Base-by-base conservation (phyloP, 1,284 basidiomycete species). In the Leucoagaricus sp. region DNA sequence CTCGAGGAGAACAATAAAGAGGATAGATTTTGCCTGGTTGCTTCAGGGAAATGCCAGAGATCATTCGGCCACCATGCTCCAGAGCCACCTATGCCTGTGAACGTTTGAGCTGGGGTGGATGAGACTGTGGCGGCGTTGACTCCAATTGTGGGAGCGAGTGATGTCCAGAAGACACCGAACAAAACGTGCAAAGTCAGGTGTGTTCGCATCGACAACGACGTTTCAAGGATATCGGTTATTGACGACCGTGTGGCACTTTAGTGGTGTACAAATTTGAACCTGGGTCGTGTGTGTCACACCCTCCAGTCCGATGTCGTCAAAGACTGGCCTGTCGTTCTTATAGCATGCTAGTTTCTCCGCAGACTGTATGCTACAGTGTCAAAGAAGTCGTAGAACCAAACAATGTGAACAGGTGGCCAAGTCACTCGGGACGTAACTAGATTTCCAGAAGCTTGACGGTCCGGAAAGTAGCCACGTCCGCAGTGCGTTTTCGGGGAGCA, bases 31-130 rank as follows among this genome's bases (percentile, higher is more conserved):
- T 75, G 71, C 29, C 72, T 68, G 26, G 68, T 67, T 10, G 67
- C 63, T 41, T 74, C 71, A 1, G 77, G 76, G 60, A 76, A 79
- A 33, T 71, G 59, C 62, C 67, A 75, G 8, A 78, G 62, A 58
- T 78, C 76, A 51, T 72, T 70, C 8, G 75, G 75, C 77, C 77
- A 78, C 77, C 77, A 79, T 6, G 75, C 76, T 6, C 76, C 77
- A 13, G 74, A 76, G 4, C 75, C 77, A 0, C 69, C 69, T 49
- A 72, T 65, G 2, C 69, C 68, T 21, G 61, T 62, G 54, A 72
- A 67, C 1, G 70, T 71, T 56, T 70, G 68, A 0, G 69, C 65
- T 0, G 67, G 58, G 4, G 65, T 60, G 40, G 64, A 59, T 47
- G 69, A 63, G 23, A 67, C 61, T 38, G 60, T 57, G 19, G 67